Evolutionary conservation across 352 stramenopile genomes (phyloP), one percentile per base, ranked within the genome.

Genomic region (Pythium insidiosum): DNA sequence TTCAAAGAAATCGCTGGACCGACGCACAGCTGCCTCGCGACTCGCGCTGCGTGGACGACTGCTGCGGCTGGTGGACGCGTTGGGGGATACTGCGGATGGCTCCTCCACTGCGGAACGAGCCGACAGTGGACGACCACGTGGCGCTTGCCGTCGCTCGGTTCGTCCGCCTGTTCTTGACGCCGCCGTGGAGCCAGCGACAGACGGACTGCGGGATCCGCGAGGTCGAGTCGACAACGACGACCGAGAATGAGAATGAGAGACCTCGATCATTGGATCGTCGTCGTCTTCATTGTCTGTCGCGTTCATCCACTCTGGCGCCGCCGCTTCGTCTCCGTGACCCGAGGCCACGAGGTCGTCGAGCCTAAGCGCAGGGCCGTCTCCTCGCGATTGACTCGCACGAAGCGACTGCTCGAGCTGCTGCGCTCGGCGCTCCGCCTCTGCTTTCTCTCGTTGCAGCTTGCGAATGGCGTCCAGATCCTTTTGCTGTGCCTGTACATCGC

Each of bases 1-100:
- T 45, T 84, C 66, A 42, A 80, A 84, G 46, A 81, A 87, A 1
- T 68, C 41, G 50, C 71, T 59, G 0, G 68, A 78, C 0, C 55
- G 58, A 28, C 57, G 53, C 7, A 69, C 18, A 37, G n/a, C n/a
- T n/a, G 63, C 58, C 13, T 63, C 50, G 4, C 43, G 49, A 7
- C 35, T 53, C 6, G 41, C 36, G 30, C 61, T 64, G 5, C 49
- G 54, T 18, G 51, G 47, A 37, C 54, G 50, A 21, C 40, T 68
- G 37, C 33, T 39, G 19, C 34, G 58, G 28, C 38, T 42, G 18
- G 21, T 36, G 38, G n/a, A n/a, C n/a, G n/a, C n/a, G n/a, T n/a
- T n/a, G n/a, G n/a, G n/a, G n/a, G n/a, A n/a, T n/a, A n/a, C n/a
- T n/a, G n/a, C n/a, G n/a, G n/a, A n/a, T n/a, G n/a, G n/a, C n/a